Evolutionary conservation across 192 early-diverging fungal species (phyloP), one percentile per base, ranked within the genome.

Genomic region (Coemansia asiatica): DNA sequence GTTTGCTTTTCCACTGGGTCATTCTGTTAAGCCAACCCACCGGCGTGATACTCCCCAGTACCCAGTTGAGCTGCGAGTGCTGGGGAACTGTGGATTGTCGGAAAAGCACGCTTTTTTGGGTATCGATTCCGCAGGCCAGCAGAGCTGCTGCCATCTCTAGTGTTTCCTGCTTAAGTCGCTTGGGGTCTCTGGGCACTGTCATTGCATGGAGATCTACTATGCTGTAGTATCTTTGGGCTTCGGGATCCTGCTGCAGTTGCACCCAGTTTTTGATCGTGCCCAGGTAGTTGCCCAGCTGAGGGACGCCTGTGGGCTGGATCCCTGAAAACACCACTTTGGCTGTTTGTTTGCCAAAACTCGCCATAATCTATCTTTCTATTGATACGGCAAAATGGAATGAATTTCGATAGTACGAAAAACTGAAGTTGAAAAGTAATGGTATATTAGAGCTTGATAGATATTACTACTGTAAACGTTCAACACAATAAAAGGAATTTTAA

Each of bases 281-380:
- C 57, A 96, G 87, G 68, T 96, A 97, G 75, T 97, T 97, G 56
- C 95, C 95, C 22, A 97, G 80, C 68, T 97, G 95, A 33, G 93
- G 93, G 19, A 88, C 85, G 6, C 94, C 95, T 29, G 95, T 97
- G 12, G 95, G 94, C 76, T 97, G 95, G 65, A 97, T 95, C 0
- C 94, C 95, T 6, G 93, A 94, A 49, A 97, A 87, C 31, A 89
- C 77, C 36, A 49, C 10, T 59, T 36, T 59, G 19, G 57, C 36
- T 44, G 36, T 33, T n/a, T 59, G 31, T 33, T 23, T 25, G 35
- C 57, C 36, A 21, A 44, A 25, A 56, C 35, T 36, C 35, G 35
- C 35, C 35, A 36, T 36, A n/a, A n/a, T n/a, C n/a, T n/a, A n/a
- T n/a, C n/a, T n/a, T n/a, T n/a, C n/a, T n/a, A n/a, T n/a, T n/a